A percentile compares a stretch with the other conserved stretches of the same genome.
Evolutionary conservation across 495 filamentous ascomycete genomes (phyloP).

Genomic region (Chaetomium tenue): DNA sequence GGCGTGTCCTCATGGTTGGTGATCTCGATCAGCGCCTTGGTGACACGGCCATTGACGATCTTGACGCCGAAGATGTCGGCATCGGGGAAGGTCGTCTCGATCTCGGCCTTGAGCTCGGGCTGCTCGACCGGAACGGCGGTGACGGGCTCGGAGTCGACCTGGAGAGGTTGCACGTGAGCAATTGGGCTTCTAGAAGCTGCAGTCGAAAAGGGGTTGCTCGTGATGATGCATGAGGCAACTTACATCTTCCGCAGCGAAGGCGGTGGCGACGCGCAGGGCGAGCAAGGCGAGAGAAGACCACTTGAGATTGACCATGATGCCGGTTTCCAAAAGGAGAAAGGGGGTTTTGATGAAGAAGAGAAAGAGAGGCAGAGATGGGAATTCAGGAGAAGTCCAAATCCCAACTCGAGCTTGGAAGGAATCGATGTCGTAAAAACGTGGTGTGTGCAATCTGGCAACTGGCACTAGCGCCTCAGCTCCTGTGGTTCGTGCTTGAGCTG

Average conservation of each 20-base stretch:
- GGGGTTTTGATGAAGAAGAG: conserved; percentile 23
- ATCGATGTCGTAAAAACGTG: conserved; percentile 21
- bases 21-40: conserved; percentile 74
- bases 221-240: conserved; percentile 35
- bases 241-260: conserved; percentile 61
- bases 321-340: conserved; percentile 26
- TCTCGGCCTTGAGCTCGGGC: conserved; percentile 66
- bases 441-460: conserved; percentile 34
- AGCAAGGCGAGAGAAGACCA: conserved; percentile 68
- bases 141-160: conserved; percentile 24
- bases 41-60: conserved; percentile 90
- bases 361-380: conserved; percentile 24
- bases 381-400: conserved; percentile 13
- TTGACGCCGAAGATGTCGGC: conserved; percentile 93
- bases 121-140: conserved; percentile 45
- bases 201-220: conserved; percentile 2
- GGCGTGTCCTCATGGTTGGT: conserved; percentile 78
- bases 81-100: conserved; percentile 77
- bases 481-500: conserved; percentile 7
- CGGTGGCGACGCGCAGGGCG: conserved; percentile 64
- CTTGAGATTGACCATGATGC: conserved; percentile 70
- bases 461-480: conserved; percentile 12
- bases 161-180: conserved; percentile 10
- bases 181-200: neutral
- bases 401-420: conserved; percentile 14